phyloP scores from a whole-genome alignment of 1,139 yeast genomes.

The Suhomyces choctaworum region DNA sequence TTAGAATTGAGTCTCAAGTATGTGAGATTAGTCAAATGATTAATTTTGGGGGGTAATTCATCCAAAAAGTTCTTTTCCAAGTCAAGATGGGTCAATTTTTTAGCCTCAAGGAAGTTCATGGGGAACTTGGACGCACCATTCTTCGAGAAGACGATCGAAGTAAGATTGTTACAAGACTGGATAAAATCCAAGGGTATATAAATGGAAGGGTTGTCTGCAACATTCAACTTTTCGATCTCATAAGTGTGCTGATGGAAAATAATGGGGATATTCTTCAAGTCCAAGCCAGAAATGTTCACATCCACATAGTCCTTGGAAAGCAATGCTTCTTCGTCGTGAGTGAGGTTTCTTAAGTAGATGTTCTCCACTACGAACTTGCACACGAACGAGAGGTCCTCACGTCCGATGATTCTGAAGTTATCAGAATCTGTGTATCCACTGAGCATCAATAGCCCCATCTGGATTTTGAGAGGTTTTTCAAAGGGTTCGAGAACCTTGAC shows the following conservation, averaged over 20 bases:
- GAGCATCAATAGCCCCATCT: slow-evolving; percentile 67
- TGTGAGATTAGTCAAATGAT: slow-evolving; percentile 54
- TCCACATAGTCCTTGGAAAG: slow-evolving; percentile 68
- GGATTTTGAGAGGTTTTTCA: slow-evolving; percentile 78
- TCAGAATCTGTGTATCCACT: slow-evolving; percentile 84
- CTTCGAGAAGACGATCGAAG: slow-evolving; percentile 64
- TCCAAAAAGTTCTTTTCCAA: slow-evolving; percentile 76
- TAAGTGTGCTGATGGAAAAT: slow-evolving; percentile 78
- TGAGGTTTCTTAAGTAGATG: slow-evolving; percentile 65
- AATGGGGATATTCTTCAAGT: slow-evolving; percentile 82
- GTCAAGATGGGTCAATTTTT: slow-evolving; percentile 66
- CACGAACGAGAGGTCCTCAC: slow-evolving; percentile 83
- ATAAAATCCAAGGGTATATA: slow-evolving; percentile 82
- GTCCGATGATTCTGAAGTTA: slow-evolving; percentile 73
- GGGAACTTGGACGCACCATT: slow-evolving; percentile 81
- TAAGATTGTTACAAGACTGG: slow-evolving; percentile 74
- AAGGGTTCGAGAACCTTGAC: slow-evolving; percentile 71
- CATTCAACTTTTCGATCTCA: slow-evolving; percentile 80
- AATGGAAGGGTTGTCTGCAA: slow-evolving; percentile 84
- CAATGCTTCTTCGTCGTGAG: slow-evolving; percentile 65
- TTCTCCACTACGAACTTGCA: slow-evolving; percentile 83
- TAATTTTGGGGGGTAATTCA: slow-evolving; percentile 58
- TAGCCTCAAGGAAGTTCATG: slow-evolving; percentile 66
- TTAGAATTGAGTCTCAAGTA: slow-evolving; percentile 69
- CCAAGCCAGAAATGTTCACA: slow-evolving; percentile 73